Conservation (phyloP, 805 yeast genomes). For the Sugiyamaella smithiae region DNA sequence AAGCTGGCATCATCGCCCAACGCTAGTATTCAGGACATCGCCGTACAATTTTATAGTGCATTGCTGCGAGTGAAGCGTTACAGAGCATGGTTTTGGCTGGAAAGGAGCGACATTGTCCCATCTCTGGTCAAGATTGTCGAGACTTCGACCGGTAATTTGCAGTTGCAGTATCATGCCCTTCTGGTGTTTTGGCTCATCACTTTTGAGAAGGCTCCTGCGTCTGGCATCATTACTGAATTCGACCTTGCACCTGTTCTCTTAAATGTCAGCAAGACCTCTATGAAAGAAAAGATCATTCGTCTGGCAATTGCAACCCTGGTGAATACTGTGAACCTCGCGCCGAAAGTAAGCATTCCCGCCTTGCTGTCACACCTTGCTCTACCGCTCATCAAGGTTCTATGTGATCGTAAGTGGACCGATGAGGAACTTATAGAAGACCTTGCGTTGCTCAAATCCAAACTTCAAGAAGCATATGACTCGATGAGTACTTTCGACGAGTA, state of each 20-base stretch:
- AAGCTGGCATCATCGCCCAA: slow-evolving; percentile 39
- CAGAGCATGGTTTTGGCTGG: slow-evolving; percentile 51
- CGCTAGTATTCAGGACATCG: slow-evolving; percentile 55
- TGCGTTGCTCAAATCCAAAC: slow-evolving; percentile 50
- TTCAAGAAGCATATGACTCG: slow-evolving; percentile 69
- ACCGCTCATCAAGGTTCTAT: slow-evolving; percentile 61
- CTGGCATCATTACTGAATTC: slow-evolving; percentile 49
- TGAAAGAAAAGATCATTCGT: slow-evolving; percentile 89
- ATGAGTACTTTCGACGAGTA: slow-evolving; percentile 94
- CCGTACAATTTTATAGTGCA: slow-evolving; percentile 62
- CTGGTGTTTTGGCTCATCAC: slow-evolving; percentile 82
- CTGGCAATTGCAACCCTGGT: slow-evolving; percentile 69
- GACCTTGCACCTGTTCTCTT: slow-evolving; percentile 46
- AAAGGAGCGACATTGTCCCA: slow-evolving; percentile 45
- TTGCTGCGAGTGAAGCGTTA: slow-evolving; percentile 52
- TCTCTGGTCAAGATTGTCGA: slow-evolving; percentile 47
- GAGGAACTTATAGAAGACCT: slow-evolving; percentile 82
- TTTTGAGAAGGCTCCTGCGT: slow-evolving; percentile 57
- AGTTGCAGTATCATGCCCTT: slow-evolving; percentile 77
- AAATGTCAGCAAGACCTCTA: slow-evolving; percentile 70
- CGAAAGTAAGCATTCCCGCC: slow-evolving; percentile 54
- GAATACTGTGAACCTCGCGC: slow-evolving; percentile 35
- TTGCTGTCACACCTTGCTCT: slow-evolving; percentile 73
- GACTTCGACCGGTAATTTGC: slow-evolving; percentile 49
- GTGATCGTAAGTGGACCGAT: slow-evolving; percentile 91